phyloP scores from a whole-genome alignment of 495 filamentous ascomycete genomes.

The Ascobolus immersus region DNA sequence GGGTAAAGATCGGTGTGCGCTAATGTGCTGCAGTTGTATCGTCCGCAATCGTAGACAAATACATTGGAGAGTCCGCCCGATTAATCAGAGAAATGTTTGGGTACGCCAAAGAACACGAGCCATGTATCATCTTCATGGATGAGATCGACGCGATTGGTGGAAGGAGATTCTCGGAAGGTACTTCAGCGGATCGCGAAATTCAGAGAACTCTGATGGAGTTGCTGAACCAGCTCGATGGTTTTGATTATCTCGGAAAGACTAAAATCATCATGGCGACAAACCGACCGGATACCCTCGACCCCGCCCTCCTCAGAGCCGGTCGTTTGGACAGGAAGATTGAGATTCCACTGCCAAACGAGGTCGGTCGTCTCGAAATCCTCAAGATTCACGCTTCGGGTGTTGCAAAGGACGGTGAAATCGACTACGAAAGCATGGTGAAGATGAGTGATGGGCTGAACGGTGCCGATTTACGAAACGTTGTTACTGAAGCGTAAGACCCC shows the following conservation, averaged over 20 bases:
- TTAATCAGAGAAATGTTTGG: conserved; percentile 99
- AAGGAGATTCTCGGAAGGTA: conserved; percentile 91
- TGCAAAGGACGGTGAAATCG: conserved; percentile 76
- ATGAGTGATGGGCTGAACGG: conserved; percentile 98
- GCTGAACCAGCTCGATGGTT: conserved; percentile 94
- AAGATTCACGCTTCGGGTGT: conserved; percentile 90
- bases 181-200: conserved; percentile 92
- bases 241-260: conserved; percentile 97
- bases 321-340: conserved; percentile 95
- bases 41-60: conserved; percentile 99
- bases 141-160: conserved; percentile 99
- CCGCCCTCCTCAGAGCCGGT: conserved; percentile 76
- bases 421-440: conserved; percentile 98
- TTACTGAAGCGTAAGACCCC: conserved; percentile 77
- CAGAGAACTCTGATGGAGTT: conserved; percentile 98
- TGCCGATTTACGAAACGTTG: conserved; percentile 89
- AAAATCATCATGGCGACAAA: conserved; percentile 99
- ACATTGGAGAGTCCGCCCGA: conserved; percentile 93
- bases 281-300: conserved; percentile 90
- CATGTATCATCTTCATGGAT: conserved; percentile 99
- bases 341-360: conserved; percentile 96
- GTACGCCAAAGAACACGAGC: conserved; percentile 97
- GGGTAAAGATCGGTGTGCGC: conserved; percentile 9
- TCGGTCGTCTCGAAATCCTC: conserved; percentile 86
- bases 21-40: conserved; percentile 48